Evolutionary conservation across 73 alveolate species (phyloP).

Genomic region (Paramecium pentaurelia): DNA sequence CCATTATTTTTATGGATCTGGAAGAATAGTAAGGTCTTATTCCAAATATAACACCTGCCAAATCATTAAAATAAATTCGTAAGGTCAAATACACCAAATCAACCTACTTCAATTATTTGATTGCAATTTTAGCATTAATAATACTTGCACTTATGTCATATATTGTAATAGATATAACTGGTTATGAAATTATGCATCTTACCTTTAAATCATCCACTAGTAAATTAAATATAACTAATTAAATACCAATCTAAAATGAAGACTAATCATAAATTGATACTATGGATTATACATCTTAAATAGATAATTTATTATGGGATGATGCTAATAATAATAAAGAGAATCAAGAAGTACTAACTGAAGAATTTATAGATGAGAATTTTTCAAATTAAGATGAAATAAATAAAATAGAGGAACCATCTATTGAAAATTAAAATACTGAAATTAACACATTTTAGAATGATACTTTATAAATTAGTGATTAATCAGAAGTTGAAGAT

Average conservation of each 20-base stretch:
- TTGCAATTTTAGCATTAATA: constrained; percentile 6
- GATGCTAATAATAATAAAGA: neutral
- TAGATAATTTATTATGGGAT: neutral
- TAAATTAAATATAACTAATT: neutral
- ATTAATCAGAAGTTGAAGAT: neutral
- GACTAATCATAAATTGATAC: neutral
- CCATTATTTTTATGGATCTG: neutral
- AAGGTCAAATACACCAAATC: neutral
- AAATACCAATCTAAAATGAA: neutral
- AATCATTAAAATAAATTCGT: neutral
- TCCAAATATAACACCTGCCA: neutral
- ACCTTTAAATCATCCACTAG: neutral
- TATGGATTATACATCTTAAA: neutral
- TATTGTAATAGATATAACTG: neutral
- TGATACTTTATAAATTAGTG: neutral
- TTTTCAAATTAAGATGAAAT: neutral
- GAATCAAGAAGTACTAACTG: neutral
- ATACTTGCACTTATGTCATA: neutral
- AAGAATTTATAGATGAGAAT: neutral
- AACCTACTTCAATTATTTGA: neutral
- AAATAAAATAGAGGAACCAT: neutral
- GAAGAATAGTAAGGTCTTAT: neutral
- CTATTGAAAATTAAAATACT: neutral
- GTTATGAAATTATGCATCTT: neutral
- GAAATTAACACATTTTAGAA: neutral